Percentiles rank a stretch among this genome's conserved stretches.
phyloP scores from a whole-genome alignment of 345 rosid species.

The Hevea brasiliensis region DNA sequence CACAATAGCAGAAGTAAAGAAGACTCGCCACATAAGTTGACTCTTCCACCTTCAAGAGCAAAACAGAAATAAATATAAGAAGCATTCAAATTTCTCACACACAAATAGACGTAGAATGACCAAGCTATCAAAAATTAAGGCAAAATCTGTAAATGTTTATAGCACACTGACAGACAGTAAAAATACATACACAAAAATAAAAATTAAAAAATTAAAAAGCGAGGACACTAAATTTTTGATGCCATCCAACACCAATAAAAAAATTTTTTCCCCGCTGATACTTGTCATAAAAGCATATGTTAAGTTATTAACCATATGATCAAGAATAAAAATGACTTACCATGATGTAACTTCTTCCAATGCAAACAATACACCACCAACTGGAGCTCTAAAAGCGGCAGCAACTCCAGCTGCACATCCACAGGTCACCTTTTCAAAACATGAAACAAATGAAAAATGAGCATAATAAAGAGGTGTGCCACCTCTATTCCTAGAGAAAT shows the following conservation, averaged over 20 bases:
- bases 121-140: slow-evolving; percentile 1
- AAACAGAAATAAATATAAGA: slow-evolving; percentile 17
- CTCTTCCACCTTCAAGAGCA: slow-evolving; percentile 90
- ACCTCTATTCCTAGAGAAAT: slow-evolving; percentile 19
- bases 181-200: neutral
- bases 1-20: slow-evolving; percentile 95
- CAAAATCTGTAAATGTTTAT: neutral
- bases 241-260: neutral
- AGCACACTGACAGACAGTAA: neutral
- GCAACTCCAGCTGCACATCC: slow-evolving; percentile 99
- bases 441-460: slow-evolving; percentile 32
- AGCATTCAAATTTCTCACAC: neutral
- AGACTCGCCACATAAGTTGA: slow-evolving; percentile 99
- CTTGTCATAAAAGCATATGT: neutral
- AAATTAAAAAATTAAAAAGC: neutral
- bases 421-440: slow-evolving; percentile 88
- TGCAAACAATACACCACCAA: slow-evolving; percentile 98
- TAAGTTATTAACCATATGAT: neutral
- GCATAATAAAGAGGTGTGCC: slow-evolving; percentile 16
- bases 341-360: slow-evolving; percentile 98
- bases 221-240: neutral
- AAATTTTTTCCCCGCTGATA: neutral
- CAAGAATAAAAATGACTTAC: slow-evolving; percentile 40
- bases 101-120: neutral
- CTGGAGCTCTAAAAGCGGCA: slow-evolving; percentile 99